Base-by-base conservation (phyloP, 1,139 yeast species). In the Suhomyces terraborum region DNA sequence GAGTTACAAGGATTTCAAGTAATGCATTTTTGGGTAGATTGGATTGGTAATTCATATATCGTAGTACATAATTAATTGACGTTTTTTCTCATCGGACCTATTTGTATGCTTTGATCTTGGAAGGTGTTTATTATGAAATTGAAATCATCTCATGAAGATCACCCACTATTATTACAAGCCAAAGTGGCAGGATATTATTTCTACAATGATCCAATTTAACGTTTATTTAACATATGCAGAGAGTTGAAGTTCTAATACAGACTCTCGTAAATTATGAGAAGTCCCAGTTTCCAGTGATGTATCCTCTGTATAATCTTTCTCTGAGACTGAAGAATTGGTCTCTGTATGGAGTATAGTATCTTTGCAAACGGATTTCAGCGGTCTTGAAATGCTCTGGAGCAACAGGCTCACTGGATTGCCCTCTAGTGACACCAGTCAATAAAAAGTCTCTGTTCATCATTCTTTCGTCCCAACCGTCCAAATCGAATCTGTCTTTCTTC, bases 1-100 rank as follows among this genome's bases (percentile, higher is more conserved):
- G 95, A 78, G 91, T 31, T 88, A 85, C 66, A 91, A 89, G 68
- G 95, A 89, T 66, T 85, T 86, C 58, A 84, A 84, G 66, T 86
- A 69, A 30, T 30, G 32, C 32, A 30, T 30, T 18, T 30, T 30
- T 23, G 32, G 32, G 19, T 12, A 10, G 9, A 19, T 18, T 18
- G 19, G 8, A 9, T 19, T 24, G 27, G 24, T n/a, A 30, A 20
- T 19, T 30, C 24, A 18, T 30, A 30, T 30, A 30, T 14, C 6
- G 20, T 23, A 14, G 10, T 30, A 19, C 22, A 12, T 30, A 30
- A 10, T 30, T 18, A 18, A 30, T 30, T 30, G 23, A 30, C 31
- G 16, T n/a, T n/a, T n/a, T n/a, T n/a, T n/a, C n/a, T n/a, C n/a
- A n/a, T n/a, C n/a, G n/a, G n/a, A n/a, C n/a, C n/a, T n/a, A n/a